Conservation (phyloP, 2,329 filamentous ascomycete genomes). For the Zasmidium citrigriseum region DNA sequence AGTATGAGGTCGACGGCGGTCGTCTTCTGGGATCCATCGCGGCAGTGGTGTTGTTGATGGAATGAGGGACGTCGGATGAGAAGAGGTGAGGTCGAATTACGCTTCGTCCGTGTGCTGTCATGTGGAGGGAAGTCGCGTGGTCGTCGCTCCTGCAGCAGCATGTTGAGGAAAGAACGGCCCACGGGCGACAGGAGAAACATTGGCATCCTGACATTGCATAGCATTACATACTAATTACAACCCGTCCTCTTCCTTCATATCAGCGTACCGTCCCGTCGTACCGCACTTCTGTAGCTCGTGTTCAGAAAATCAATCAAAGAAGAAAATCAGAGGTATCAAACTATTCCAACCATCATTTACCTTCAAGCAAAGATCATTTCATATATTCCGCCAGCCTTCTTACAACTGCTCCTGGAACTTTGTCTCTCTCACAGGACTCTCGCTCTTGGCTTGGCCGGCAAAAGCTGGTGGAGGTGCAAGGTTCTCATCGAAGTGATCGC, state of each 20-base stretch:
- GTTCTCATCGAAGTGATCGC: constrained; percentile 52
- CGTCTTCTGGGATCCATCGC: constrained; percentile 6
- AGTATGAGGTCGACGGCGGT: constrained; percentile 7
- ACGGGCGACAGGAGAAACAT: no score
- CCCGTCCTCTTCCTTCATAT: no score
- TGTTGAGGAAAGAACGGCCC: no score
- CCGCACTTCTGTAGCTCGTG: no score
- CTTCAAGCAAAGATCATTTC: no score
- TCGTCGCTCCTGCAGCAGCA: no score
- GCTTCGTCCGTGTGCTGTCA: not conserved
- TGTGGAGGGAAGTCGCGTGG: no score
- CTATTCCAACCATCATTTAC: not conserved
- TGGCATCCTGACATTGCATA: no score
- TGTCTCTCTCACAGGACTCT: constrained; percentile 53
- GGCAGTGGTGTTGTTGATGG: not conserved
- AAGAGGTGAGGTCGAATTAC: not conserved
- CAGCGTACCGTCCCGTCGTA: no score
- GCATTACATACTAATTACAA: no score
- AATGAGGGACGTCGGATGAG: not conserved
- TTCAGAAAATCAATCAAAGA: no score
- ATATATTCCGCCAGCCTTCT: constrained; percentile 4
- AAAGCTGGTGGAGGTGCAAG: constrained; percentile 45
- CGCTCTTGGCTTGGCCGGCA: constrained; percentile 37
- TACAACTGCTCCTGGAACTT: constrained; percentile 61
- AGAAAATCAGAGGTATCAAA: not conserved